These are phyloP conservation scores for Aspergillus tanneri DNA, from an alignment of 2,329 filamentous ascomycete genomes.

Conservation along the genomic window DNA sequence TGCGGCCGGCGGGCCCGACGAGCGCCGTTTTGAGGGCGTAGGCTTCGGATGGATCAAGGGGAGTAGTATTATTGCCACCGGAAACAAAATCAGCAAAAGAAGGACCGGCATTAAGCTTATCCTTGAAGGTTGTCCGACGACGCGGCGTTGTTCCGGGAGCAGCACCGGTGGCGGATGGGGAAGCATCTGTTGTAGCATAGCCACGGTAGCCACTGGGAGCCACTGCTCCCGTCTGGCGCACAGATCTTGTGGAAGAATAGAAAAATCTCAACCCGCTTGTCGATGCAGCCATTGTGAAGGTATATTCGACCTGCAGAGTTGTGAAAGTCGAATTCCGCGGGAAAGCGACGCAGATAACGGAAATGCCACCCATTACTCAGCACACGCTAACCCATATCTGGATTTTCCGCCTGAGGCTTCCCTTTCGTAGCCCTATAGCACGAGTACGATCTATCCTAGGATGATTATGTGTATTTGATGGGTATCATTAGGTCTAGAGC, in stretches of 20 bases:
- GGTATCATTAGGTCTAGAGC: conserved; percentile 13
- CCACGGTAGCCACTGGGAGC: conserved; percentile 26
- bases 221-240: conserved; percentile 18
- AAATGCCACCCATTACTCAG: conserved; percentile 6
- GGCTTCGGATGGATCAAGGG: conserved; percentile 51
- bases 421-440: neutral
- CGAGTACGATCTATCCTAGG: no score
- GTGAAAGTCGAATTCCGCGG: conserved; percentile 29
- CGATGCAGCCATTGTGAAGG: conserved; percentile 35
- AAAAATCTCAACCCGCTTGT: conserved; percentile 34
- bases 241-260: conserved; percentile 27
- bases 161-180: conserved; percentile 33
- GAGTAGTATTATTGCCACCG: conserved; percentile 42
- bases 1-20: conserved; percentile 60
- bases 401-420: neutral
- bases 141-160: conserved; percentile 55
- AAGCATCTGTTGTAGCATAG: conserved; percentile 42
- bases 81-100: conserved; percentile 64
- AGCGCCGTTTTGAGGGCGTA: conserved; percentile 62
- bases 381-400: conserved; percentile 2
- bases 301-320: conserved; percentile 13
- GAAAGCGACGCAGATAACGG: conserved; percentile 22
- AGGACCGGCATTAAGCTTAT: conserved; percentile 64
- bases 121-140: conserved; percentile 59
- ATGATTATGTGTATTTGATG: neutral